Conservation (phyloP, 2,329 filamentous ascomycete genomes). For the Monosporascus sp. region DNA sequence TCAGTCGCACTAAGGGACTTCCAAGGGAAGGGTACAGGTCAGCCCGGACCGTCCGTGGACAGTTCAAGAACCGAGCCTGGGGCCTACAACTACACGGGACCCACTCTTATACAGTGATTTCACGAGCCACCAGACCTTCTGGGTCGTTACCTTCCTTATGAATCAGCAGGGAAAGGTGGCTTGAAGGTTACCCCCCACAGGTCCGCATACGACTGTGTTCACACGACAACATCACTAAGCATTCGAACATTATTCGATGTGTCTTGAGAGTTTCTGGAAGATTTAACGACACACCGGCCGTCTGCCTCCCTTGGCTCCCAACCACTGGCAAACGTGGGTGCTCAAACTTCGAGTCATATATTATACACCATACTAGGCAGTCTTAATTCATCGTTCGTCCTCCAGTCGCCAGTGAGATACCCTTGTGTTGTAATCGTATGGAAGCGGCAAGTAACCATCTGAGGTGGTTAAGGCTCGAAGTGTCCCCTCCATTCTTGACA, state of each 20-base stretch:
- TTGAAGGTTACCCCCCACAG: constrained; percentile 11
- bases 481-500: not conserved
- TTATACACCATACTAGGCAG: constrained; percentile 12
- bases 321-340: constrained; percentile 13
- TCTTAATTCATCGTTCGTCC: constrained; percentile 15
- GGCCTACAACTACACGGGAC: constrained; percentile 11
- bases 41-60: constrained; percentile 13
- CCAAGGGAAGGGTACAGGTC: constrained; percentile 15
- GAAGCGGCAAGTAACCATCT: not conserved
- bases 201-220: constrained; percentile 3
- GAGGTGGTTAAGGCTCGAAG: not conserved
- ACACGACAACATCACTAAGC: not conserved
- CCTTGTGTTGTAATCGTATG: constrained; percentile 9
- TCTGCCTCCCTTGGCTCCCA: constrained; percentile 8
- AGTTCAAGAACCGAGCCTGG: constrained; percentile 10
- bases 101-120: constrained; percentile 18
- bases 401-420: constrained; percentile 14
- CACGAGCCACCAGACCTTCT: constrained; percentile 13
- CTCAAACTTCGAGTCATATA: constrained; percentile 19
- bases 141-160: constrained; percentile 10
- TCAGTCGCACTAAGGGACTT: constrained; percentile 14
- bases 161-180: constrained; percentile 14
- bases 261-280: constrained; percentile 13
- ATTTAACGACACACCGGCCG: constrained; percentile 18
- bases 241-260: constrained; percentile 7